These are phyloP conservation scores for Wallemia ichthyophaga DNA, from an alignment of 1,284 basidiomycete species.

Conservation along the genomic window DNA sequence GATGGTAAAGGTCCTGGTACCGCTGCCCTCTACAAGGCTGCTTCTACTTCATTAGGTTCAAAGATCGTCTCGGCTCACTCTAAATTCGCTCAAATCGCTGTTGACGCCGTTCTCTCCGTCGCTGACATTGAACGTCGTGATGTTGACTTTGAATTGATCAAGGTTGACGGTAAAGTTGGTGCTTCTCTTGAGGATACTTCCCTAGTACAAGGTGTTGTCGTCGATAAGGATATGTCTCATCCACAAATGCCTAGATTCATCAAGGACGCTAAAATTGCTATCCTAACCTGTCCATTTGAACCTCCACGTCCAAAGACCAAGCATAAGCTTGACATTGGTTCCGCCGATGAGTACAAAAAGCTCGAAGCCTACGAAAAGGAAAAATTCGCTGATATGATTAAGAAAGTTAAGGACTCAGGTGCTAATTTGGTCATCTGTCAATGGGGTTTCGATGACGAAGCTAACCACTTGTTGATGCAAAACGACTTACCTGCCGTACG, in stretches of 20 bases:
- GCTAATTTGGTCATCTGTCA: constrained; percentile 97
- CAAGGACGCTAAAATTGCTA: constrained; percentile 69
- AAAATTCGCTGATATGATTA: constrained; percentile 93
- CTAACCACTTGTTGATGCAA: constrained; percentile 91
- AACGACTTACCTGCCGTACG: constrained; percentile 91
- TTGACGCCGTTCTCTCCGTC: constrained; percentile 81
- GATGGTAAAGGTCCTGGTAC: constrained; percentile 26
- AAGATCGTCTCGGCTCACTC: constrained; percentile 93
- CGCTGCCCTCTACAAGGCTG: constrained; percentile 65
- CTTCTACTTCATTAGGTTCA: constrained; percentile 82
- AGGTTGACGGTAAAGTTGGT: constrained; percentile 95
- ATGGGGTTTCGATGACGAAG: constrained; percentile 99
- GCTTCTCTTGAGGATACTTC: constrained; percentile 81
- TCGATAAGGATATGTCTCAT: constrained; percentile 99
- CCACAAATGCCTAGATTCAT: constrained; percentile 84
- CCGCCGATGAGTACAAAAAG: constrained; percentile 92
- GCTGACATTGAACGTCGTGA: constrained; percentile 82
- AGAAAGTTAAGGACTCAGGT: constrained; percentile 84
- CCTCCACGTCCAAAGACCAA: constrained; percentile 97
- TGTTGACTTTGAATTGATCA: constrained; percentile 95
- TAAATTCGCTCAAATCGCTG: constrained; percentile 89
- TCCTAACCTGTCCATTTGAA: constrained; percentile 95
- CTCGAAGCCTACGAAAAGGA: constrained; percentile 79
- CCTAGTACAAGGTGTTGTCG: constrained; percentile 63
- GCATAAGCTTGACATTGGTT: constrained; percentile 92